These are phyloP conservation scores for Geotrichum candidum DNA, from an alignment of 1,139 yeast species.

Conservation along the genomic window DNA sequence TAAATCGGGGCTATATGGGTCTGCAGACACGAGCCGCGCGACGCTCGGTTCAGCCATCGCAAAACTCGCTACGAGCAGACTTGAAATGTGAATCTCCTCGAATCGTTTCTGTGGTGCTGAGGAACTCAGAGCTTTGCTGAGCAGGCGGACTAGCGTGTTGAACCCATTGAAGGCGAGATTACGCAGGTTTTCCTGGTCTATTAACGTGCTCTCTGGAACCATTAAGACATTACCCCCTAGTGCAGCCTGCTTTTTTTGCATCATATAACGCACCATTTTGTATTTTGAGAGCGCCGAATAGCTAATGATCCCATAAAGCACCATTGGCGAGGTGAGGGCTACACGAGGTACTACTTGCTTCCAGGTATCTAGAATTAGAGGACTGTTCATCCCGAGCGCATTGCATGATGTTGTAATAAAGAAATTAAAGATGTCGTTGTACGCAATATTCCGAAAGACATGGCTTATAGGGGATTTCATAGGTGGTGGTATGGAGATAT, in stretches of 20 bases:
- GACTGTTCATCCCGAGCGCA: conserved; percentile 5
- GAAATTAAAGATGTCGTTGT: conserved; percentile 3
- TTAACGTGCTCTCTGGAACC: background rate
- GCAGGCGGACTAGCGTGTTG: conserved; percentile 1
- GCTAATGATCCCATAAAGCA: conserved; percentile 10
- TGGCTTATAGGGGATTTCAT: background rate
- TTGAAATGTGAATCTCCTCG: conserved; percentile 10
- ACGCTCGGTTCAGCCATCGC: conserved; percentile 10
- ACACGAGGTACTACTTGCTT: conserved; percentile 12
- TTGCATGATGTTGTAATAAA: background rate
- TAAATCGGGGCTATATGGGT: conserved; percentile 11
- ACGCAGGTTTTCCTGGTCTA: conserved; percentile 4
- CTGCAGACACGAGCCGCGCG: conserved; percentile 6
- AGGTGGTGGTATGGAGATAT: background rate
- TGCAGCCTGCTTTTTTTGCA: background rate
- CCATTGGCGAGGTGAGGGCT: conserved; percentile 8
- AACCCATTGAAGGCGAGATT: conserved; percentile 5
- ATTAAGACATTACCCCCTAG: background rate
- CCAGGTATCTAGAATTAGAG: background rate
- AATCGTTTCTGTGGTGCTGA: background rate
- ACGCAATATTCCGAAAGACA: conserved; percentile 4
- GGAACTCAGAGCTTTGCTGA: background rate
- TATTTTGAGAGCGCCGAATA: conserved; percentile 10
- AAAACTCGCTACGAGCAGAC: conserved; percentile 13
- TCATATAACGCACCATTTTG: background rate